Conservation (phyloP, 2,329 filamentous ascomycete species). For the Hirsutella rhossiliensis region DNA sequence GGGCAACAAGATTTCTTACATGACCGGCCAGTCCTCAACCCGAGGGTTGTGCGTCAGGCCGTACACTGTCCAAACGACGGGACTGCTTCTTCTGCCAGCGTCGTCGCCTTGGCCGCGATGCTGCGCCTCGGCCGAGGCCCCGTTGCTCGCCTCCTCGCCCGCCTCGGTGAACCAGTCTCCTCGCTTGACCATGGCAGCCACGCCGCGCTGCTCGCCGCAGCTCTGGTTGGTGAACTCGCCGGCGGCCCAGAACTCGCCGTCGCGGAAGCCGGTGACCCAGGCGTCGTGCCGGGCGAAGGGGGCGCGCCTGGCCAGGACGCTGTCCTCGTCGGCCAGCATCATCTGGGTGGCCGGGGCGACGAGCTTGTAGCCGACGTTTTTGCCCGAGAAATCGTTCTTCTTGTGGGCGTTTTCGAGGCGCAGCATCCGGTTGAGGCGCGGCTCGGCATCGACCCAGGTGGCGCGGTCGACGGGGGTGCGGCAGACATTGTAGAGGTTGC, state of each 20-base stretch:
- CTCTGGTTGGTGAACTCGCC: constrained; percentile 41
- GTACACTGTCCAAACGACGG: constrained; percentile 35
- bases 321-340: constrained; percentile 31
- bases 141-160: constrained; percentile 5
- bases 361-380: constrained; percentile 37
- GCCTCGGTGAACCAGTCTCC: constrained; percentile 31
- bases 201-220: constrained; percentile 27
- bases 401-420: constrained; percentile 34
- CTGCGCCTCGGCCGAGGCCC: not conserved
- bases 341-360: constrained; percentile 31
- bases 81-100: constrained; percentile 11
- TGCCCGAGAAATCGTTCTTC: constrained; percentile 35
- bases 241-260: constrained; percentile 37
- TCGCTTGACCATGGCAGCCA: constrained; percentile 32
- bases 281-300: constrained; percentile 32
- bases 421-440: constrained; percentile 35
- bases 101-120: constrained; percentile 4
- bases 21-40: constrained; percentile 38
- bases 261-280: constrained; percentile 37
- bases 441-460: constrained; percentile 38
- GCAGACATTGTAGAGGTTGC: constrained; percentile 46
- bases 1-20: constrained; percentile 22
- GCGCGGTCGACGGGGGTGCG: constrained; percentile 33
- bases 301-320: constrained; percentile 29
- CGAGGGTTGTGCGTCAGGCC: constrained; percentile 35